Percentiles rank a stretch among this genome's conserved stretches.
Evolutionary conservation across 257 asterid species (phyloP).

Genomic region (Forsythia suspensa): DNA sequence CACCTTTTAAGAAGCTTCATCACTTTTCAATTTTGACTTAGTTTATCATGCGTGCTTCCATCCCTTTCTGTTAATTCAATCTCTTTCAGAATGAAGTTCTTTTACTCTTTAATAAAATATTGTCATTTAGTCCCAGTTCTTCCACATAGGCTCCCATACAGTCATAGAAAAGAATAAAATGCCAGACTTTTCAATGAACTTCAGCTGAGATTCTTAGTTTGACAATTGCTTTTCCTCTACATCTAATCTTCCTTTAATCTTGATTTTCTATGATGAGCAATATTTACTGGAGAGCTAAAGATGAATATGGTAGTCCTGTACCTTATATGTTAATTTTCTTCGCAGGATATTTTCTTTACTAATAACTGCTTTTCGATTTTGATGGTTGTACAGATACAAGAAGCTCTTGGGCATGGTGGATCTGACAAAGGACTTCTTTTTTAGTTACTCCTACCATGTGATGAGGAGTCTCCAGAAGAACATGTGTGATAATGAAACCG

Average conservation of each 20-base stretch:
- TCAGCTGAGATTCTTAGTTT: background rate
- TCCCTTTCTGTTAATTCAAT: background rate
- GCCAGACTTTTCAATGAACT: background rate
- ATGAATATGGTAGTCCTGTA: constrained; percentile 12
- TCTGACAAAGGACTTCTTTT: constrained; percentile 97
- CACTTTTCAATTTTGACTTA: too few species aligned
- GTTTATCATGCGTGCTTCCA: too few species aligned
- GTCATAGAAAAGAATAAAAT: background rate
- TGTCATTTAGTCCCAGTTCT: background rate
- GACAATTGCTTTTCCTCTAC: background rate
- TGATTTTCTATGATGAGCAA: background rate
- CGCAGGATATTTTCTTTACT: constrained; percentile 6
- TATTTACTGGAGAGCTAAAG: constrained; percentile 8
- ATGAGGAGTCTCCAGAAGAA: constrained; percentile 95
- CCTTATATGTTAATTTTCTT: constrained; percentile 3
- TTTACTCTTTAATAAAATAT: background rate
- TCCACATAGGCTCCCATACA: background rate
- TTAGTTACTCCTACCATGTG: constrained; percentile 93
- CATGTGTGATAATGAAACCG: constrained; percentile 56
- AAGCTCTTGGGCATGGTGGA: constrained; percentile 93
- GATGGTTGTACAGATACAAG: constrained; percentile 65
- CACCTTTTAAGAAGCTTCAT: too few species aligned
- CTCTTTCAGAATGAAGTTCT: background rate
- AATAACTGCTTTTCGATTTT: constrained; percentile 14
- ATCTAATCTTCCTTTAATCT: background rate